Evolutionary conservation across 441 rosid genomes (phyloP).

Genomic region (Theobroma grandiflorum): DNA sequence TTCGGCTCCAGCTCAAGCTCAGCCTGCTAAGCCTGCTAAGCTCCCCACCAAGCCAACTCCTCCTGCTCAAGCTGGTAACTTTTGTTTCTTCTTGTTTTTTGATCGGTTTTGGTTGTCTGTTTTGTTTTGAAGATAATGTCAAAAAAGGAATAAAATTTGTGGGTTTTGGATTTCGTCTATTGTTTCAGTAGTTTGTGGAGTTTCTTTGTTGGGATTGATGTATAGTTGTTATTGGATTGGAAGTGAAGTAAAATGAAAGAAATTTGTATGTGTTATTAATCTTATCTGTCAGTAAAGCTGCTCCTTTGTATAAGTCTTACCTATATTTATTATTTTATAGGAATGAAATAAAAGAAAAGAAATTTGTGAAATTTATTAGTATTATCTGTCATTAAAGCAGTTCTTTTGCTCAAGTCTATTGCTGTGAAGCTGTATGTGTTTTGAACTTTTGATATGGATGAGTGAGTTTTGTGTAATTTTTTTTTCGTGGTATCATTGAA

Average conservation of each 20-base stretch:
- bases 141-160: background rate
- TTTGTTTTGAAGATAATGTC: background rate
- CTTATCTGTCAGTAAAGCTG: background rate
- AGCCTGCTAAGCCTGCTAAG: conserved; percentile 60
- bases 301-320: background rate
- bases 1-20: conserved; percentile 48
- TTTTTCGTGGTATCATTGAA: background rate
- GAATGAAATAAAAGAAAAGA: background rate
- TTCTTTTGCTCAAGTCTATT: background rate
- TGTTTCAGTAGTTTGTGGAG: background rate
- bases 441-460: background rate
- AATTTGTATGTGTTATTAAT: background rate
- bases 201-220: background rate
- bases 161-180: conserved; percentile 6
- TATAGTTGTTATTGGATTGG: background rate
- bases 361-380: background rate
- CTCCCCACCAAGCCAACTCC: conserved; percentile 73
- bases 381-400: background rate
- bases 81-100: conserved; percentile 3
- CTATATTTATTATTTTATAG: too few species aligned
- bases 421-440: background rate
- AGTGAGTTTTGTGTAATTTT: background rate
- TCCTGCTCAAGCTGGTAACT: conserved; percentile 80
- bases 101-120: background rate
- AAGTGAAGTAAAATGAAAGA: background rate